Percentiles rank a stretch among this genome's conserved stretches.
phyloP scores from a whole-genome alignment of 768 basidiomycete genomes.

The Naganishia vishniacii region DNA sequence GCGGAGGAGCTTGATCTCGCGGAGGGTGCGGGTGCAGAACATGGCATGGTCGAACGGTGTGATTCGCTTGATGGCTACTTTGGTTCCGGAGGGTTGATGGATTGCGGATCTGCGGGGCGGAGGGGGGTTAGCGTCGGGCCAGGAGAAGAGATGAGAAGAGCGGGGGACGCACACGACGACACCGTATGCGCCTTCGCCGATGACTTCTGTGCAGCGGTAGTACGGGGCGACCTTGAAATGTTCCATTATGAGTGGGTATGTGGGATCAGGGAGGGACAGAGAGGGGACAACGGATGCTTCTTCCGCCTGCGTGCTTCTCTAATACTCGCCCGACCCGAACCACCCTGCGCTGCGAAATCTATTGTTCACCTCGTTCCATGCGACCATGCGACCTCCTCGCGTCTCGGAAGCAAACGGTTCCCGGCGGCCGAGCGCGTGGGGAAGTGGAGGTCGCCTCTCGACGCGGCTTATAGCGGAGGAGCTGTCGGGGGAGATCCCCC shows the following conservation, averaged over 20 bases:
- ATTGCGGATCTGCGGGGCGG: constrained; percentile 60
- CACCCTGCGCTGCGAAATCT: background rate
- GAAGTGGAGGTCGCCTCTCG: background rate
- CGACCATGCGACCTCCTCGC: no score
- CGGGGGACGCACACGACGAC: constrained; percentile 62
- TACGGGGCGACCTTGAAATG: constrained; percentile 40
- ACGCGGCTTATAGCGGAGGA: no score
- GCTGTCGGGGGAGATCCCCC: no score
- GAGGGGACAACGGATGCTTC: background rate
- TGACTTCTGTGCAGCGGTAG: constrained; percentile 45
- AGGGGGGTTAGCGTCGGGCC: background rate
- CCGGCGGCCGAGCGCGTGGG: background rate
- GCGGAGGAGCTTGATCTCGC: constrained; percentile 73
- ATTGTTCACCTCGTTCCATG: constrained; percentile 7
- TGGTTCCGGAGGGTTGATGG: constrained; percentile 76
- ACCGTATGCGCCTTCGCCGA: constrained; percentile 68
- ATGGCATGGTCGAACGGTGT: constrained; percentile 91
- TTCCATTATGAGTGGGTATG: constrained; percentile 5
- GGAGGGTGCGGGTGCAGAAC: constrained; percentile 80
- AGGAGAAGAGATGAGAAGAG: background rate
- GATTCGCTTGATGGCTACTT: constrained; percentile 96
- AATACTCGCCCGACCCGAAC: no score
- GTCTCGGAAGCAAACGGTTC: constrained; percentile 5
- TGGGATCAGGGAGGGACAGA: background rate
- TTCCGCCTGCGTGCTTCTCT: no score